Percentiles rank a stretch among this genome's conserved stretches.
Conservation (phyloP, 768 basidiomycete genomes). For the Boletus reticuloceps region DNA sequence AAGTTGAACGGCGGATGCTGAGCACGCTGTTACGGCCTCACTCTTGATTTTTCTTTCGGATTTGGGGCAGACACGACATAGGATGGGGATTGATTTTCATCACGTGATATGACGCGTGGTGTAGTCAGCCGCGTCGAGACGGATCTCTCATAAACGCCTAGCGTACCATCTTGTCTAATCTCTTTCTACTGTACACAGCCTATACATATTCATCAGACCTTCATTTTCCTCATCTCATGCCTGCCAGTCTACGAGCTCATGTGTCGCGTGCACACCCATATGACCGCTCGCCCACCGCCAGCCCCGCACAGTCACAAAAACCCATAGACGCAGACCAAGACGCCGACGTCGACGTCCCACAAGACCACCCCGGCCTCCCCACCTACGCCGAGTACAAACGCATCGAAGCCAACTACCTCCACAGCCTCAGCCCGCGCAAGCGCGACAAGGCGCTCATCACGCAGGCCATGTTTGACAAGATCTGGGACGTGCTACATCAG, state of each 20-base stretch:
- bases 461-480: slow-evolving; percentile 65
- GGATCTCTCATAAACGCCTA: background rate
- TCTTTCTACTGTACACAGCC: slow-evolving; percentile 19
- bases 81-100: slow-evolving; percentile 25
- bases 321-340: background rate
- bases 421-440: slow-evolving; percentile 54
- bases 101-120: slow-evolving; percentile 26
- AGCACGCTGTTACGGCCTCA: slow-evolving; percentile 8
- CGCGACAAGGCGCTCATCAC: slow-evolving; percentile 72
- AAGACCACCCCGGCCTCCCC: slow-evolving; percentile 51
- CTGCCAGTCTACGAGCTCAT: slow-evolving; percentile 16
- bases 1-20: slow-evolving; percentile 32
- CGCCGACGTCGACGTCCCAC: background rate
- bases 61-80: background rate
- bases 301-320: slow-evolving; percentile 1
- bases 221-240: slow-evolving; percentile 16
- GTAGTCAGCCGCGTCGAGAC: slow-evolving; percentile 27
- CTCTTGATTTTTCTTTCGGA: background rate
- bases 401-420: slow-evolving; percentile 58
- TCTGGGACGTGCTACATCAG: slow-evolving; percentile 64
- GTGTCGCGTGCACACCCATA: slow-evolving; percentile 20
- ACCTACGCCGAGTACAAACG: slow-evolving; percentile 57
- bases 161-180: slow-evolving; percentile 19
- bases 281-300: slow-evolving; percentile 13
- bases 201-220: slow-evolving; percentile 19